Conservation (phyloP, 257 asterid species). For the Capsicum chinense region DNA sequence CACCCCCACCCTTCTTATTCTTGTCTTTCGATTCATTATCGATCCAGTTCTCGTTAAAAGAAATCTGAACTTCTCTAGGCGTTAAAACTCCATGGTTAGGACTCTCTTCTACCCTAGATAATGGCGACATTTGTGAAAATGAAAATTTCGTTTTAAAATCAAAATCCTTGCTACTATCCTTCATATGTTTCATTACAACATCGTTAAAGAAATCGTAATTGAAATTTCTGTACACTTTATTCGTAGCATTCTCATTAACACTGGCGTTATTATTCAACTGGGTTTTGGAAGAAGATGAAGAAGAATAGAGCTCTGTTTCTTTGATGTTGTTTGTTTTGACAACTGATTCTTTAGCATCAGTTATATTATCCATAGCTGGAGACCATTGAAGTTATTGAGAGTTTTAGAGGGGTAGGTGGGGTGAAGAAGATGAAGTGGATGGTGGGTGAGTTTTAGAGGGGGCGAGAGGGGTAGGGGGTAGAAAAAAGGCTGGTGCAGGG, state of each 20-base stretch:
- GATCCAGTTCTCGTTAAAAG: slow-evolving; percentile 41
- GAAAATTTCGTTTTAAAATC: slow-evolving; percentile 52
- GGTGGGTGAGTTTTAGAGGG: too few species aligned
- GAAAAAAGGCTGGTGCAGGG: too few species aligned
- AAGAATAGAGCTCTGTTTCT: slow-evolving; percentile 20
- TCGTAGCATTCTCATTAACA: slow-evolving; percentile 16
- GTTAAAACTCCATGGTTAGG: slow-evolving; percentile 44
- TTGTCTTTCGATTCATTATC: slow-evolving; percentile 32
- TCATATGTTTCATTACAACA: slow-evolving; percentile 35
- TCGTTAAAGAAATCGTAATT: slow-evolving; percentile 61
- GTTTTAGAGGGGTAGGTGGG: too few species aligned
- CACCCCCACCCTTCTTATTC: too few species aligned
- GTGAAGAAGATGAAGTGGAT: too few species aligned
- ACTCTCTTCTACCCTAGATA: slow-evolving; percentile 58
- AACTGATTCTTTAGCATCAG: slow-evolving; percentile 33
- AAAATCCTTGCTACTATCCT: slow-evolving; percentile 41
- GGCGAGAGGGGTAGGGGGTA: too few species aligned
- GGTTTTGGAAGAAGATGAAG: neutral
- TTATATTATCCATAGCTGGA: slow-evolving; percentile 19
- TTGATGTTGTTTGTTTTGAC: slow-evolving; percentile 28
- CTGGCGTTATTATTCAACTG: slow-evolving; percentile 27
- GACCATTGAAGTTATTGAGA: neutral
- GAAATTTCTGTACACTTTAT: slow-evolving; percentile 43
- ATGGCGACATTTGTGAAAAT: slow-evolving; percentile 45
- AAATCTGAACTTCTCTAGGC: slow-evolving; percentile 58